Percentiles rank a stretch among this genome's conserved stretches.
Evolutionary conservation across 2,329 filamentous ascomycete species (phyloP).

Genomic region (Trichoderma arundinaceum): DNA sequence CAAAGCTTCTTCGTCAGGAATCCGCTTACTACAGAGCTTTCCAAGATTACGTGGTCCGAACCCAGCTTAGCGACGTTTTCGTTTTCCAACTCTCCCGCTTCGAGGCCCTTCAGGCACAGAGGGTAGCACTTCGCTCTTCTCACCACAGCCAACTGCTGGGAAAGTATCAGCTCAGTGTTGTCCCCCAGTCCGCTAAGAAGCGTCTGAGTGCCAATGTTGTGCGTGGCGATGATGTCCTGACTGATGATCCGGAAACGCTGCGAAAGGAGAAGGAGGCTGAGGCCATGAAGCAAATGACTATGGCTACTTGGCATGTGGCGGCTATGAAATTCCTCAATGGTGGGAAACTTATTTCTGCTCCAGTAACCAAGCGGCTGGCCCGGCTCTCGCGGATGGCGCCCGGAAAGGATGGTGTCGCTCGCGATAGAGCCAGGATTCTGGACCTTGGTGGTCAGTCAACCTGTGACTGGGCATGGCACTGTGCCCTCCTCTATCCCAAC

Average conservation of each 20-base stretch:
- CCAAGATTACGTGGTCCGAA: constrained; percentile 71
- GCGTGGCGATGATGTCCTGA: constrained; percentile 69
- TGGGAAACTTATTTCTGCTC: constrained; percentile 67
- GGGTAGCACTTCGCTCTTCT: constrained; percentile 72
- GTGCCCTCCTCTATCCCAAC: constrained; percentile 82
- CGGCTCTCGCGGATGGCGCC: constrained; percentile 58
- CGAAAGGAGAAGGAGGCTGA: constrained; percentile 79
- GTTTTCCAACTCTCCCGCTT: constrained; percentile 84
- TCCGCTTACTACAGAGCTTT: constrained; percentile 90
- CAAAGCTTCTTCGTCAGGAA: constrained; percentile 63
- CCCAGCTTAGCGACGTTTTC: constrained; percentile 75
- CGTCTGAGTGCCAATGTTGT: constrained; percentile 74
- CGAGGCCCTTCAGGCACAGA: constrained; percentile 84
- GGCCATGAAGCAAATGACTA: constrained; percentile 73
- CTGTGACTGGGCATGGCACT: constrained; percentile 96
- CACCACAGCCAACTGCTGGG: constrained; percentile 84
- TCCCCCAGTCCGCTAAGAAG: constrained; percentile 72
- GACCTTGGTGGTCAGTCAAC: constrained; percentile 85
- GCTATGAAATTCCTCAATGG: constrained; percentile 67
- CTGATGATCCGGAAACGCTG: constrained; percentile 67
- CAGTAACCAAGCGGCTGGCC: constrained; percentile 66
- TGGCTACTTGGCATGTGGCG: constrained; percentile 66
- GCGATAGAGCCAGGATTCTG: constrained; percentile 70
- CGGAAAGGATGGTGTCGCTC: constrained; percentile 50
- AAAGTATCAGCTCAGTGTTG: constrained; percentile 77